Base-by-base conservation (phyloP, 2,329 filamentous ascomycete genomes). In the Ophiosphaerella korrae region DNA sequence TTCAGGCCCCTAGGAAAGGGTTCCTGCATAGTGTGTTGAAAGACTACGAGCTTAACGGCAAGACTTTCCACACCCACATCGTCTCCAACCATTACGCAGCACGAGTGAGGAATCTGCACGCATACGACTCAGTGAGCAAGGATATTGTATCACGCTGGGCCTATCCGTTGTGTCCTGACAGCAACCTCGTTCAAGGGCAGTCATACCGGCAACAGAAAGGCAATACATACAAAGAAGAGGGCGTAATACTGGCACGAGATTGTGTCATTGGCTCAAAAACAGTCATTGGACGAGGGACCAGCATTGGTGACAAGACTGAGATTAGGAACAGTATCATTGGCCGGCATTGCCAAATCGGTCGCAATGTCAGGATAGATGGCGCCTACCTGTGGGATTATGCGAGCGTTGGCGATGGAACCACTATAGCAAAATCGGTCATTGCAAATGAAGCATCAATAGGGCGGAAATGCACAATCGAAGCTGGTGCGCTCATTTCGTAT, bases 21-120 rank as follows among this genome's bases (percentile, higher is more conserved):
- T 97, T 96, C 65, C 76, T 99, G 32, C 90, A 92, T 70, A 92
- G 92, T 52, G 92, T 97, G 1, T 78, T 99, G 46, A 97, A 97
- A 77, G 94, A 99, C 72, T 96, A 91, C 78, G 94, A 99, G 71
- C 80, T 97, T 49, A 97, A 97, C 72, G 92, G 92, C 52, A 96
- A 97, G 78, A 92, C 91, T n/a, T 90, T 99, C 45, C 92, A 97
- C 71, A 88, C 91, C 2, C 89, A 97, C 64, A 88, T 97, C 57
- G 80, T 95, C 38, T 83, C 86, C 32, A 84, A 92, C 44, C 86
- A 90, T 52, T 99, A 97, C 68, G 90, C 91, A 1, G 92, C 92
- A 1, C 83, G 94, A 57, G 92, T 91, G 11, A 88, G 85, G 68
- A 96, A 92, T 67, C 80, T 97, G 21, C 89, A 90, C 66, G 87